phyloP scores from a whole-genome alignment of 805 yeast genomes.

The Pichia insulana region DNA sequence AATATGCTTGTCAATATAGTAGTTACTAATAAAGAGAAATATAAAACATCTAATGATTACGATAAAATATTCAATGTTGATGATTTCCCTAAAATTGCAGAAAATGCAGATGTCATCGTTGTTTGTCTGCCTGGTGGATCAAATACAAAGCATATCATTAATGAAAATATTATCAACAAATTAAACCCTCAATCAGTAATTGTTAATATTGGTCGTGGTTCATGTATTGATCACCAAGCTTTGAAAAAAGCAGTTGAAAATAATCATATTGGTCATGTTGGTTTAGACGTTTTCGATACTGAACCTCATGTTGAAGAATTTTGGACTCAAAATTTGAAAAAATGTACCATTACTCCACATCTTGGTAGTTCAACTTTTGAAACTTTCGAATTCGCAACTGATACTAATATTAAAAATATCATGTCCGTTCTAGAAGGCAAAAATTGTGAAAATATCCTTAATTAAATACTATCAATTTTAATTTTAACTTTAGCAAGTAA shows the following conservation, averaged over 20 bases:
- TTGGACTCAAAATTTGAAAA: constrained; percentile 5
- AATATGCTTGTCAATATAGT: constrained; percentile 61
- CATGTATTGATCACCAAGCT: constrained; percentile 59
- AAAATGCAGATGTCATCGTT: constrained; percentile 45
- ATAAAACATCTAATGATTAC: constrained; percentile 6
- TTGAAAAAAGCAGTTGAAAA: constrained; percentile 48
- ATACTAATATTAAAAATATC: constrained; percentile 47
- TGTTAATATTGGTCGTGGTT: constrained; percentile 71
- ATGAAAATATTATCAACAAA: constrained; percentile 35
- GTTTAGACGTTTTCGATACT: constrained; percentile 61
- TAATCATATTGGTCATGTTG: constrained; percentile 57
- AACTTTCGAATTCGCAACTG: constrained; percentile 43
- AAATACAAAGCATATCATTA: constrained; percentile 47
- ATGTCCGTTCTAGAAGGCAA: constrained; percentile 35
- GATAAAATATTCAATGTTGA: not conserved
- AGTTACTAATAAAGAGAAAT: constrained; percentile 39
- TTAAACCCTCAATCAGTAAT: constrained; percentile 50
- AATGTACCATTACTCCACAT: constrained; percentile 59
- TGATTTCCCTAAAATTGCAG: not conserved
- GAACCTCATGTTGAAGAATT: constrained; percentile 42
- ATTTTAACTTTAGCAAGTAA: constrained; percentile 1
- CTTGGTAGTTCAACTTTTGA: constrained; percentile 59
- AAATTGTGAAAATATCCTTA: constrained; percentile 7
- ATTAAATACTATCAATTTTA: not conserved
- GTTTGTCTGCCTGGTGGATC: constrained; percentile 60